A percentile compares a stretch with the other conserved stretches of the same genome.
Evolutionary conservation across 805 yeast genomes (phyloP).

Genomic region (Saccharomycopsis amapae): DNA sequence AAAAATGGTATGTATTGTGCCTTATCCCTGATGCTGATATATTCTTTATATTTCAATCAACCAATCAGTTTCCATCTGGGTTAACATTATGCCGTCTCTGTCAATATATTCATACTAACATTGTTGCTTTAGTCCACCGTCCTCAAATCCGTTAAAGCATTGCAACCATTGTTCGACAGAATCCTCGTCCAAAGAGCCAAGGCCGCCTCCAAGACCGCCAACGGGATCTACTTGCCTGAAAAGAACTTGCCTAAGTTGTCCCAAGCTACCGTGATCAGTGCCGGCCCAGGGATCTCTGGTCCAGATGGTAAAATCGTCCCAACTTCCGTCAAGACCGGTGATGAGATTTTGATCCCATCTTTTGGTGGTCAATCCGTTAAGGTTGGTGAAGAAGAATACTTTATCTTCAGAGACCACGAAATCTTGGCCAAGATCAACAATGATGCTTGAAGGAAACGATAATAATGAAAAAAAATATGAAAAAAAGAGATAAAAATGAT

Average conservation of each 20-base stretch:
- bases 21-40: too few relatives aligned
- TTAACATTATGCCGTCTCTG: too few relatives aligned
- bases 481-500: neutral
- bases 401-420: constrained; percentile 86
- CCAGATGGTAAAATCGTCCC: constrained; percentile 65
- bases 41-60: too few relatives aligned
- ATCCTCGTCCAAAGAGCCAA: constrained; percentile 91
- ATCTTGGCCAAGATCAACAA: constrained; percentile 82
- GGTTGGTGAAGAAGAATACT: constrained; percentile 73
- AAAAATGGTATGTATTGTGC: too few relatives aligned
- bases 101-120: too few relatives aligned
- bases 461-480: neutral
- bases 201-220: constrained; percentile 85
- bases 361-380: constrained; percentile 90
- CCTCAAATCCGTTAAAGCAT: constrained; percentile 75
- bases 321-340: constrained; percentile 81
- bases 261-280: constrained; percentile 87
- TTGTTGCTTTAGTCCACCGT: constrained; percentile 43
- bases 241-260: constrained; percentile 91
- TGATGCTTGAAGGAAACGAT: constrained; percentile 27
- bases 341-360: constrained; percentile 87
- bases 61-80: too few relatives aligned
- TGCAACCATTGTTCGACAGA: constrained; percentile 92
- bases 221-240: constrained; percentile 92
- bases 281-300: constrained; percentile 88